Evolutionary conservation across 1,284 basidiomycete genomes (phyloP).

Genomic region (Caloboletus firmus): DNA sequence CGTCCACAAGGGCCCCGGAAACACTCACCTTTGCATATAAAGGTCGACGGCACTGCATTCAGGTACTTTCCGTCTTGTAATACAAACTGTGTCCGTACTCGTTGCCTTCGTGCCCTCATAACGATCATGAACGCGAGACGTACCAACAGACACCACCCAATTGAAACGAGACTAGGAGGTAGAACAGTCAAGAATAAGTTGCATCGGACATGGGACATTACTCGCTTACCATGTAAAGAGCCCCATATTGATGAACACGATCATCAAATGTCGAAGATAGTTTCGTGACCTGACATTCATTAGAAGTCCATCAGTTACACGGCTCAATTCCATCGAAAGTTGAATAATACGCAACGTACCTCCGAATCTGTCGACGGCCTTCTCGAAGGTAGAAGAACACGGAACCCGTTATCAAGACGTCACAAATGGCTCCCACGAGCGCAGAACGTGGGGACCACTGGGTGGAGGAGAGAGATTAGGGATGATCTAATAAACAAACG

Average conservation of each 20-base stretch:
- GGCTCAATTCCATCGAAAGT: background rate
- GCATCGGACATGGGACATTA: background rate
- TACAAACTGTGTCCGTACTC: background rate
- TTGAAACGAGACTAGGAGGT: slow-evolving; percentile 7
- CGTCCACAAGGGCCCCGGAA: background rate
- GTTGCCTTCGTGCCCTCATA: background rate
- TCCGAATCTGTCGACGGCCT: slow-evolving; percentile 7
- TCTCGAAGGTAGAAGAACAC: slow-evolving; percentile 24
- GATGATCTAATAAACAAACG: background rate
- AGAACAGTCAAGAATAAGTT: too few relatives aligned
- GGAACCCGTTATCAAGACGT: slow-evolving; percentile 19
- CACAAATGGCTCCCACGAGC: slow-evolving; percentile 13
- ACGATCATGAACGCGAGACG: background rate
- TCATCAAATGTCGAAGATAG: slow-evolving; percentile 12
- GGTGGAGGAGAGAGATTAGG: background rate
- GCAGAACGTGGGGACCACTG: slow-evolving; percentile 20
- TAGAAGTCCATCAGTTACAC: too few relatives aligned
- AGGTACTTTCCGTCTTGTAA: background rate
- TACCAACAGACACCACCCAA: slow-evolving; percentile 17
- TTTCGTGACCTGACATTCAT: slow-evolving; percentile 9
- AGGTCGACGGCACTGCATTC: background rate
- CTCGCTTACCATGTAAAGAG: slow-evolving; percentile 19
- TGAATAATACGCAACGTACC: background rate
- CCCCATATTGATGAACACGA: slow-evolving; percentile 23
- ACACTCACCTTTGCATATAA: slow-evolving; percentile 11